Base-by-base conservation (phyloP, 805 yeast species). In the Komagataella pseudopastoris region DNA sequence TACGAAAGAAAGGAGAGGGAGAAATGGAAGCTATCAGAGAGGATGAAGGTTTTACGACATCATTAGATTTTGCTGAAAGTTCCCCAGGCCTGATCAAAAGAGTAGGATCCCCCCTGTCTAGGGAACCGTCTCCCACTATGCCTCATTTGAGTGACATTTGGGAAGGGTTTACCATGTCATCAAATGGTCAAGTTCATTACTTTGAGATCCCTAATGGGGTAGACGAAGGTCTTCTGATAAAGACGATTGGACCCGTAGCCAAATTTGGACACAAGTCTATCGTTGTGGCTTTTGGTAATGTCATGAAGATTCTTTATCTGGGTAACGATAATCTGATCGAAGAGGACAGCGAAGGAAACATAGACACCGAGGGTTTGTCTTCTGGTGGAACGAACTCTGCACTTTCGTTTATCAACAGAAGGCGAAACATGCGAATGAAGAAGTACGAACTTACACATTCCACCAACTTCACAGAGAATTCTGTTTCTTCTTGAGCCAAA, bases 111-210 rank as follows among this genome's bases (percentile, higher is more conserved):
- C 39, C 39, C 14, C 4, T 30, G 14, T 30, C 39, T 4, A 16
- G 24, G 14, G 45, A 36, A 44, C 18, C 23, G 6, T 20, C 45
- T 7, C 16, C 39, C 49, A n/a, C 44, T 14, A 22, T 36, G 6
- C 53, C 53, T 1, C 24, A 46, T 48, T 56, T 72, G 18, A 66
- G 67, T 49, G 71, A 71, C 51, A 61, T 75, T 8, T 86, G 95
- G 93, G 90, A 87, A 63, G 95, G 93, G 1, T 88, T 88, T 76
- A 81, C 88, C 2, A 76, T 88, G 69, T 72, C 76, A 4, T 78
- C 81, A n/a, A 73, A 75, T 51, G 95, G 95, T 0, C 72, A 74
- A 48, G 71, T 84, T 17, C 68, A 75, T 23, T 72, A 71, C 50
- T 85, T 82, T 58, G 78, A 79, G 44, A 75, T 88, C 10, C 81